Evolutionary conservation across 352 stramenopile species (phyloP), one percentile per base, ranked within the genome.

Genomic region (Pythium periplocum): DNA sequence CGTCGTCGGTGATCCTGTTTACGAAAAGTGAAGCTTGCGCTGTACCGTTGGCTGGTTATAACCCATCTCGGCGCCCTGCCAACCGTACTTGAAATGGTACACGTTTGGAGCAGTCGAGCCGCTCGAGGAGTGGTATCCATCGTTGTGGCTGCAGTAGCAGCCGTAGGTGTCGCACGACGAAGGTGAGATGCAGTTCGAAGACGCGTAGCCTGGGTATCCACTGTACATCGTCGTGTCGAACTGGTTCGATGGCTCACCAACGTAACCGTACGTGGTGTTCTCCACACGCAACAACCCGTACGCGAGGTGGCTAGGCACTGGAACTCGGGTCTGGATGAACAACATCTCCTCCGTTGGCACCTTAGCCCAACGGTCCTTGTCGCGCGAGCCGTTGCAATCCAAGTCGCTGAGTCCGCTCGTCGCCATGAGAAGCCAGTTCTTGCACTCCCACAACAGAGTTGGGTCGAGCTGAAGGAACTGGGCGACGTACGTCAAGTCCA

Each of bases 51-150:
- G 59, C 36, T 53, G 38, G 42, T 58, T 60, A 48, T 72, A 75
- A 36, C 48, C 51, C 49, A 75, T 62, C 10, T 68, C 80, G 45
- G 84, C 68, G 31, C 71, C 75, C 55, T 91, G 78, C 81, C 81
- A 91, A 46, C 81, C 81, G 57, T 88, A 89, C 62, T 91, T 89
- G 62, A 84, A 91, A 60, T 88, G 81, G 61, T 91, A 88, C 36
- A 91, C 81, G 45, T 76, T 70, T 34, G 76, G 74, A 5, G 74
- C 72, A 1, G 68, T 56, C 26, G 64, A 66, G 10, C 61, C 41
- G 37, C 37, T 62, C 37, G 69, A 85, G 30, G 73, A 69, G 48
- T 83, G 69, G 58, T 84, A 86, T 9, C 43, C 36, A 30, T 51
- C 45, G 37, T 62, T 68, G 43, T 73, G 66, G 55, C 74, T 82